Base-by-base conservation (phyloP, 2,329 filamentous ascomycete genomes). In the Sporothrix schenckii region DNA sequence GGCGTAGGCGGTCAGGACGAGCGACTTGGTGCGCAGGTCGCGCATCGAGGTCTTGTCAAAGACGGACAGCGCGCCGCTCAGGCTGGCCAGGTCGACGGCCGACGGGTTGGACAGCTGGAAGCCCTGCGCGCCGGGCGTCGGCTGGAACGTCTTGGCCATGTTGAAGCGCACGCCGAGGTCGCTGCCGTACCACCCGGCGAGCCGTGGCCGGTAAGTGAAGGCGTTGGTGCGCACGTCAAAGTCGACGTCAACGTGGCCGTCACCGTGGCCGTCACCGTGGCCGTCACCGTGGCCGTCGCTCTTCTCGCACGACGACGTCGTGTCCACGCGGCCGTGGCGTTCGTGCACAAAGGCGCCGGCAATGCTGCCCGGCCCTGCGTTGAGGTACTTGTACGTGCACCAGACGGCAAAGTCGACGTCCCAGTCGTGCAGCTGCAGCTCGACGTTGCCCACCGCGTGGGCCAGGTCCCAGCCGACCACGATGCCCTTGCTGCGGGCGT, bases 321-420 rank as follows among this genome's bases (percentile, higher is more conserved):
- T 10, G 47, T 81, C 79, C 13, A 92, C 88, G 30, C 79, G 78
- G 53, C 90, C 88, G 77, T 96, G 91, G 52, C 82, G 84, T 77
- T 92, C 88, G 78, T 97, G 92, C 10, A 97, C 91, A 74, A 93
- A 97, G 0, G 90, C 83, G 0, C 91, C 93, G 0, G 88, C 92
- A 73, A 96, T 96, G 19, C 89, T 86, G 4, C 93, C 93, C 0
- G 93, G 92, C 0, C 93, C 93, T 34, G 89, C 89, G 77, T 97
- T 97, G 78, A 97, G 86, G 81, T 97, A 97, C 81, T 97, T 97
- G 85, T 97, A 97, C 21, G 90, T 94, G 80, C 93, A 97, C 93
- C 93, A 97, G 69, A 87, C 92, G 19, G 94, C 93, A 76, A 97
- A 97, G 79, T 97, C 93, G 47, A 96, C 92, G 74, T 91, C 86